Conservation (phyloP, 2,329 filamentous ascomycete species). For the Phyllosticta ampelicida region DNA sequence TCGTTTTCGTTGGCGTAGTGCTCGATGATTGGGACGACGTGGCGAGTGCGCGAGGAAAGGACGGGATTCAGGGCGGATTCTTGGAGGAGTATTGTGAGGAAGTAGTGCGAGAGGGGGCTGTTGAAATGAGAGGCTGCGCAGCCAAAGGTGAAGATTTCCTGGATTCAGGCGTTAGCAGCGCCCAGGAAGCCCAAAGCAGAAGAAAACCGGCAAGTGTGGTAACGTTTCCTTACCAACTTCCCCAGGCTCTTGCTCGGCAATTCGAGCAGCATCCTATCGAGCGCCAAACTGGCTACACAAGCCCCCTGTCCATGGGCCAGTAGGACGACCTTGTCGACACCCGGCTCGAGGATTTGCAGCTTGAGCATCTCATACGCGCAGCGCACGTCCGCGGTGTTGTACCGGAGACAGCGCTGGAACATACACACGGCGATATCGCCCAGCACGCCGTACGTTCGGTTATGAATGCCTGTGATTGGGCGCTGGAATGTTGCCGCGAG, state of each 20-base stretch:
- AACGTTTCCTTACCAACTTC: background rate
- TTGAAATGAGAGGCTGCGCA: slow-evolving; percentile 70
- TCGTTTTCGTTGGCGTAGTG: slow-evolving; percentile 68
- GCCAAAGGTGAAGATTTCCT: slow-evolving; percentile 64
- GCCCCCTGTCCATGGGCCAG: background rate
- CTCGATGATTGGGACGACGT: slow-evolving; percentile 57
- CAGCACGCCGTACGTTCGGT: slow-evolving; percentile 10
- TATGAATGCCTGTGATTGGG: slow-evolving; percentile 11
- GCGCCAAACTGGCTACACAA: background rate
- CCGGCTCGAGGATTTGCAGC: slow-evolving; percentile 3
- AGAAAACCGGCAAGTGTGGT: background rate
- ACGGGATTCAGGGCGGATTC: slow-evolving; percentile 20
- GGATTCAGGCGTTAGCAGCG: background rate
- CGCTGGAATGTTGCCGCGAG: slow-evolving; percentile 8
- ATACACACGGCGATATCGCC: slow-evolving; percentile 11
- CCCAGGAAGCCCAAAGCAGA: background rate
- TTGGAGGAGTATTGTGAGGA: slow-evolving; percentile 2
- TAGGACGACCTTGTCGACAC: slow-evolving; percentile 8
- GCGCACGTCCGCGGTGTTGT: slow-evolving; percentile 5
- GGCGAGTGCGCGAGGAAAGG: slow-evolving; percentile 8
- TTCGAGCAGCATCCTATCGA: background rate
- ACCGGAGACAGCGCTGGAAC: slow-evolving; percentile 8
- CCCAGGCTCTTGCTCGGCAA: background rate
- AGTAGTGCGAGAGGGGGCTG: slow-evolving; percentile 39
- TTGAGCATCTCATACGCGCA: slow-evolving; percentile 8